Percentiles rank a stretch among this genome's conserved stretches.
Evolutionary conservation across 768 basidiomycete genomes (phyloP).

Genomic region (Lactifluus echinatus): DNA sequence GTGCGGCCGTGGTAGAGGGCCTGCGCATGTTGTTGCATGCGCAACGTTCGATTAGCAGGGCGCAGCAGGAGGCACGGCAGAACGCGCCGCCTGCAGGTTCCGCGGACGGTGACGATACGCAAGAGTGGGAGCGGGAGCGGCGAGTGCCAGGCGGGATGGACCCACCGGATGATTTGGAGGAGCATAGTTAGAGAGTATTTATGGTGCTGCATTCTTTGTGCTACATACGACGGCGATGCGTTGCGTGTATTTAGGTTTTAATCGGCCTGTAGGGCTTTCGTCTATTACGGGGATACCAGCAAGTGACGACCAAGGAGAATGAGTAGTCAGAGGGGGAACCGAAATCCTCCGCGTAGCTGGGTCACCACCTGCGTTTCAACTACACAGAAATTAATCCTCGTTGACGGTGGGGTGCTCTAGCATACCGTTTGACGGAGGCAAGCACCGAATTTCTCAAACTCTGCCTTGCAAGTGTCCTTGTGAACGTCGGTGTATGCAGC

Average conservation of each 20-base stretch:
- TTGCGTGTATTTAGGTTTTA: slow-evolving; percentile 3
- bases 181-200: slow-evolving; percentile 4
- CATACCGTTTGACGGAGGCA: slow-evolving; percentile 77
- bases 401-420: slow-evolving; percentile 3
- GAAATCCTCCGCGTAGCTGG: no score
- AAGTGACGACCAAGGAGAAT: neutral
- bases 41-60: slow-evolving; percentile 30
- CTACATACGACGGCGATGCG: neutral
- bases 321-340: no score
- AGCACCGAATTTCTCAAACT: slow-evolving; percentile 75
- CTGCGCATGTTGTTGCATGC: slow-evolving; percentile 41
- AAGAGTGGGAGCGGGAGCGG: slow-evolving; percentile 25
- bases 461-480: slow-evolving; percentile 74
- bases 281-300: neutral
- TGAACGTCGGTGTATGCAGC: slow-evolving; percentile 75
- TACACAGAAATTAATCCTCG: slow-evolving; percentile 20
- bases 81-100: slow-evolving; percentile 21
- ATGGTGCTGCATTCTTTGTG: slow-evolving; percentile 5
- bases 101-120: slow-evolving; percentile 24
- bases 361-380: slow-evolving; percentile 53
- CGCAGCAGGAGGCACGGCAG: slow-evolving; percentile 16
- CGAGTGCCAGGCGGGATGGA: slow-evolving; percentile 27
- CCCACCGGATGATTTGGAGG: slow-evolving; percentile 11
- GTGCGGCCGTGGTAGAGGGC: slow-evolving; percentile 40
- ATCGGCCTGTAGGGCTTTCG: neutral